Evolutionary conservation across 345 rosid species (phyloP), one percentile per base, ranked within the genome.

Genomic region (Clarkia xantiana): DNA sequence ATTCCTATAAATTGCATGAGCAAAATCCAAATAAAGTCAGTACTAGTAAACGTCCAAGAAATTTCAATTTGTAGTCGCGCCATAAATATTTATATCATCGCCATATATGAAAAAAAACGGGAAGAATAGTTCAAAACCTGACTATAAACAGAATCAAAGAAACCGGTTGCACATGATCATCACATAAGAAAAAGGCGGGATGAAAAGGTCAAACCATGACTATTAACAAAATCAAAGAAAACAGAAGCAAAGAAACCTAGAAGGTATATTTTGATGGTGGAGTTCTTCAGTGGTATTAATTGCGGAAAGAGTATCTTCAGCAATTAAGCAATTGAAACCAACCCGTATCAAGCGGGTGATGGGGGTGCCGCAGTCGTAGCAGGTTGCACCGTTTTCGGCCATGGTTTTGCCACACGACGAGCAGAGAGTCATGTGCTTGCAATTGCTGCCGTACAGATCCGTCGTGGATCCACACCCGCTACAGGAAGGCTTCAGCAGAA

Each of bases 351-450:
- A 62, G 45, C 90, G 89, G 12, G 93, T 78, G 54, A 91, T 49
- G 45, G 68, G 9, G 47, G 73, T 56, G 55, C 96, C 96, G 53
- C 98, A 91, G 3, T 91, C 96, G 47, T 57, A 69, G 69, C 98
- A 91, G 57, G 76, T 80, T n/a, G 58, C 77, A 40, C 63, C 59
- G 20, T 65, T 76, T 79, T 81, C 81, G 2, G 98, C 98, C 96
- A 91, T 86, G 56, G 75, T 69, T 72, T 81, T 84, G 62, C 96
- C 98, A 45, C 95, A 91, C 51, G 64, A 70, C 54, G 88, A 69
- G 65, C 96, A 91, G 18, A 86, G 58, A 4, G 96, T 91, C 94
- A 91, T 81, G 73, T 91, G 98, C 74, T 79, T 91, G 56, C 98
- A 91, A 34, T 72, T 70, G 74, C 93, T 86, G 39, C 96, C 98